phyloP scores from a whole-genome alignment of 805 yeast species.

The Metschnikowia picachoensis region DNA sequence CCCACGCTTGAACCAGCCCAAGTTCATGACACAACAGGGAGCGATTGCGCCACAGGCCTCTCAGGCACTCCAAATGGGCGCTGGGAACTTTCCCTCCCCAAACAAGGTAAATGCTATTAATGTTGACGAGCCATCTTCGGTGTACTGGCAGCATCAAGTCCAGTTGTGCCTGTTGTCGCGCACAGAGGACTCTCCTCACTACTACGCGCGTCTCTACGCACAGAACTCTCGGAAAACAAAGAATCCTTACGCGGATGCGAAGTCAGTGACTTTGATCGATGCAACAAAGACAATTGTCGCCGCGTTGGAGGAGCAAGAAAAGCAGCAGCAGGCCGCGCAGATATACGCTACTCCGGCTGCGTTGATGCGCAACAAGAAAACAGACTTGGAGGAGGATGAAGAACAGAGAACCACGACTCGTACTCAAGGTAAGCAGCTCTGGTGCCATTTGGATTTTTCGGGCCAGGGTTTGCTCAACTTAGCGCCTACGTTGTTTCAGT shows the following conservation, averaged over 20 bases:
- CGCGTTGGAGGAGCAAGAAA: conserved; percentile 37
- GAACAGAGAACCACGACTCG: conserved; percentile 59
- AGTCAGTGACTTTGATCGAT: conserved; percentile 37
- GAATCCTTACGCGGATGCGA: conserved; percentile 35
- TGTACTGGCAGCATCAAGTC: conserved; percentile 76
- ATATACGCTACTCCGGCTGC: conserved; percentile 24
- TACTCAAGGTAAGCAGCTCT: conserved; percentile 70
- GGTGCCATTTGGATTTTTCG: conserved; percentile 91
- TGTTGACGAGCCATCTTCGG: conserved; percentile 39
- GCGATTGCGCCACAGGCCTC: conserved; percentile 13
- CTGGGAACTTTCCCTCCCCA: conserved; percentile 19
- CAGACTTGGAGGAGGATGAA: conserved; percentile 57
- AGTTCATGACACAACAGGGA: conserved; percentile 16
- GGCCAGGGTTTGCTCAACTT: conserved; percentile 78
- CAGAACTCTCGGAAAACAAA: conserved; percentile 51
- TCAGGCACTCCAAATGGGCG: conserved; percentile 7
- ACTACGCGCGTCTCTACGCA: conserved; percentile 82
- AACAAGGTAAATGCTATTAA: conserved; percentile 29
- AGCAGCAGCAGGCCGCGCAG: conserved; percentile 35
- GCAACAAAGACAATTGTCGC: conserved; percentile 39
- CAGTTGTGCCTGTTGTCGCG: conserved; percentile 72
- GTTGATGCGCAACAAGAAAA: conserved; percentile 41
- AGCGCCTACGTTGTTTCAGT: conserved; percentile 72
- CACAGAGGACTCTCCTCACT: conserved; percentile 63
- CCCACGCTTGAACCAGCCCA: conserved; percentile 21